Evolutionary conservation across 495 filamentous ascomycete genomes (phyloP), one percentile per base, ranked within the genome.

Genomic region (Hypomontagnella monticulosa): DNA sequence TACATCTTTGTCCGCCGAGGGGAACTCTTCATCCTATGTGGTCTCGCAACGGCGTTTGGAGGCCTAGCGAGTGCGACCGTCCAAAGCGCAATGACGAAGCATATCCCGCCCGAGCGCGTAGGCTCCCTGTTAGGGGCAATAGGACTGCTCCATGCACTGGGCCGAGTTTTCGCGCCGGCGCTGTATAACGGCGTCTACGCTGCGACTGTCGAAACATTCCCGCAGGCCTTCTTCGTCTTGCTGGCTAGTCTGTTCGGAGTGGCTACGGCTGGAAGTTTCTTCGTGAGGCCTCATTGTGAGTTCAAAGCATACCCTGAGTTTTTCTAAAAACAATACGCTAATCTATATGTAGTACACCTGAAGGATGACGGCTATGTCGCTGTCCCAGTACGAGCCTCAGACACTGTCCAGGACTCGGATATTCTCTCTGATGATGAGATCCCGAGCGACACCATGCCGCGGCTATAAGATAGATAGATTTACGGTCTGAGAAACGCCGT

Each of bases 141-240:
- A 14, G 95, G 96, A 0, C 75, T 98, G 48, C 74, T 99, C 60
- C 95, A 97, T 79, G 90, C 91, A 0, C 72, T 95, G 15, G 89
- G 91, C 3, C 83, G 93, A 34, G 85, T 99, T 7, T 71, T 96
- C 11, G 87, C 88, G 7, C 95, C 95, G 0, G 82, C 89, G 4
- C 69, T 95, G 7, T 96, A 97, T 73, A 95, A 93, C 71, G 81
- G 91, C 16, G 85, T 97, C 14, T 99, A 96, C 72, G 90, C 89
- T 15, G 73, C 79, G 15, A 99, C 95, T 0, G 91, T 97, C 4
- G 85, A 82, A 11, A 87, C 83, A 4, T 92, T 88, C 59, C 87
- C 91, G 3, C 91, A 93, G 74, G 85, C 91, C 0, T 89, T 97
- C 3, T 97, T 97, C 74, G 84, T 96, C 27, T 84, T 89, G 55